Evolutionary conservation across 2,329 filamentous ascomycete species (phyloP).

Genomic region (Trichothecium sympodiale): DNA sequence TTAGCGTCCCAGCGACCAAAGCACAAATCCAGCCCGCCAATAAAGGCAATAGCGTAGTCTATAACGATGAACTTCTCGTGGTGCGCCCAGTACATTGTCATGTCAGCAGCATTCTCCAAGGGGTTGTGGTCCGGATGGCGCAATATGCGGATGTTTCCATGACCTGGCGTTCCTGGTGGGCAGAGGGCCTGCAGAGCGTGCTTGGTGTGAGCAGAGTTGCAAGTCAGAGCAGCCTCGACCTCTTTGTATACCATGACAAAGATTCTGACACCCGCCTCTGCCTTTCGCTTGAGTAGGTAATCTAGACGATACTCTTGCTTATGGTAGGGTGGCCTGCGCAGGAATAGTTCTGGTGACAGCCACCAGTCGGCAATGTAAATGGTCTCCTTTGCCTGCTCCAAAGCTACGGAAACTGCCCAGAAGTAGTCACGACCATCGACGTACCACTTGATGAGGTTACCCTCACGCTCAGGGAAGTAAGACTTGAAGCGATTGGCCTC

Average conservation of each 20-base stretch:
- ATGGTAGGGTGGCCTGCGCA: slow-evolving; percentile 71
- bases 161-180: slow-evolving; percentile 67
- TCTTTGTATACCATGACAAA: slow-evolving; percentile 91
- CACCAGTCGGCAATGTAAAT: slow-evolving; percentile 98
- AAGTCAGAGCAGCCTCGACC: slow-evolving; percentile 69
- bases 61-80: slow-evolving; percentile 97
- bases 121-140: slow-evolving; percentile 93
- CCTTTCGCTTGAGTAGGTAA: slow-evolving; percentile 73
- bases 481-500: slow-evolving; percentile 77
- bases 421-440: slow-evolving; percentile 93
- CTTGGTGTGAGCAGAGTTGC: slow-evolving; percentile 89
- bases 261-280: slow-evolving; percentile 89
- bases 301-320: slow-evolving; percentile 85
- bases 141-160: slow-evolving; percentile 82
- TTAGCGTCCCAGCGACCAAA: slow-evolving; percentile 89
- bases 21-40: slow-evolving; percentile 88
- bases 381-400: slow-evolving; percentile 82
- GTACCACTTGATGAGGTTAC: slow-evolving; percentile 92
- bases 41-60: slow-evolving; percentile 83
- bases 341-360: slow-evolving; percentile 79
- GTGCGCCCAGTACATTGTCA: slow-evolving; percentile 97
- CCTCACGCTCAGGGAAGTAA: slow-evolving; percentile 77
- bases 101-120: slow-evolving; percentile 84
- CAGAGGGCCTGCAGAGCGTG: slow-evolving; percentile 71
- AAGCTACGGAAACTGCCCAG: slow-evolving; percentile 79